These are phyloP conservation scores for Calophaca sinica DNA, from an alignment of 306 rosid genomes.

Conservation along the genomic window DNA sequence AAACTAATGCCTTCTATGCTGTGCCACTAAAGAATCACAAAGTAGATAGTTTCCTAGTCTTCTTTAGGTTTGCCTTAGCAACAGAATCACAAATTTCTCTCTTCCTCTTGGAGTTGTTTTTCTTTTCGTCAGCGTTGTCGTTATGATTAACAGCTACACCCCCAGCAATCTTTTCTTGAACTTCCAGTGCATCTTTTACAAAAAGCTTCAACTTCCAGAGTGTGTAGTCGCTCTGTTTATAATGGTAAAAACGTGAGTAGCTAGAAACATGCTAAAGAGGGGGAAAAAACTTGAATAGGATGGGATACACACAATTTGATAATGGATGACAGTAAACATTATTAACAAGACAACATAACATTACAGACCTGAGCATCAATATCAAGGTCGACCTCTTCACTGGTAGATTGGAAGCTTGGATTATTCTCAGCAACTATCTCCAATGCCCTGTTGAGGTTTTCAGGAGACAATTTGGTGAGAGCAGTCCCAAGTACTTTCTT, in stretches of 20 bases:
- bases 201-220: slow-evolving; percentile 72
- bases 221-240: slow-evolving; percentile 74
- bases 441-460: slow-evolving; percentile 75
- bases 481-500: slow-evolving; percentile 69
- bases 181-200: slow-evolving; percentile 72
- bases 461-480: slow-evolving; percentile 69
- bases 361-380: slow-evolving; percentile 79
- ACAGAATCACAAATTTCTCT: slow-evolving; percentile 57
- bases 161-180: slow-evolving; percentile 46
- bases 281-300: not conserved
- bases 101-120: slow-evolving; percentile 54
- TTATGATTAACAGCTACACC: slow-evolving; percentile 41
- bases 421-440: slow-evolving; percentile 76
- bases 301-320: slow-evolving; percentile 1
- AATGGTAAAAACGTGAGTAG: not conserved
- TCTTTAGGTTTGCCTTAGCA: slow-evolving; percentile 59
- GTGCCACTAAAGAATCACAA: slow-evolving; percentile 40
- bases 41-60: slow-evolving; percentile 62
- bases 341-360: slow-evolving; percentile 16
- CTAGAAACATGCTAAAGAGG: slow-evolving; percentile 16
- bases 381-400: slow-evolving; percentile 83
- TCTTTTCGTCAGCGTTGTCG: slow-evolving; percentile 53
- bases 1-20: slow-evolving; percentile 8
- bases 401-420: slow-evolving; percentile 70
- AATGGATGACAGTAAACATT: not conserved